Percentiles rank a stretch among this genome's conserved stretches.
Conservation (phyloP, 805 yeast species). For the Blastobotrys robertii region DNA sequence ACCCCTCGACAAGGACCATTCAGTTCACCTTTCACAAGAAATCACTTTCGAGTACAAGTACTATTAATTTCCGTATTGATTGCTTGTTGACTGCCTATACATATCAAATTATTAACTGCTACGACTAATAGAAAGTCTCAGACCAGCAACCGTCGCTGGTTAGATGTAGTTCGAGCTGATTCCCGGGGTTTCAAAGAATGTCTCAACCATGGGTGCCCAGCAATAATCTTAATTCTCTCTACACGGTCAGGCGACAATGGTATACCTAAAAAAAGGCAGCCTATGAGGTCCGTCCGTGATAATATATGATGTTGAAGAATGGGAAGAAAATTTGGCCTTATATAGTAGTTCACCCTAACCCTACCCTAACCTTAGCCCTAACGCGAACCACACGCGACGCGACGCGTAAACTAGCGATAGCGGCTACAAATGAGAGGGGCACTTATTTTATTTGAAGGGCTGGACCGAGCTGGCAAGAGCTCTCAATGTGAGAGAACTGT, state of each 20-base stretch:
- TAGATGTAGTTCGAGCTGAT: slow-evolving; percentile 28
- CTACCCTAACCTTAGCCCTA: too few species aligned
- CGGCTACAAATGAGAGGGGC: slow-evolving; percentile 53
- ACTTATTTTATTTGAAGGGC: slow-evolving; percentile 78
- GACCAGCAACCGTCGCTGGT: too few species aligned
- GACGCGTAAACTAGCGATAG: background rate
- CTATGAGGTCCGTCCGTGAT: slow-evolving; percentile 13
- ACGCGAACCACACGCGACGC: too few species aligned
- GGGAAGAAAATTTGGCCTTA: slow-evolving; percentile 3
- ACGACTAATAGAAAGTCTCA: too few species aligned
- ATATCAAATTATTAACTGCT: too few species aligned
- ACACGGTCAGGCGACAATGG: slow-evolving; percentile 11
- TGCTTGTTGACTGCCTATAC: too few species aligned
- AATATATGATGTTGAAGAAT: slow-evolving; percentile 12
- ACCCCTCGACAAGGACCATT: too few species aligned
- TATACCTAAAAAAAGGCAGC: background rate
- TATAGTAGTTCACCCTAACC: too few species aligned
- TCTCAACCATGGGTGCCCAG: slow-evolving; percentile 29
- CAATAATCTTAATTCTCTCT: slow-evolving; percentile 21
- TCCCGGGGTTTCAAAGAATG: slow-evolving; percentile 24
- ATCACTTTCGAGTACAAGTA: too few species aligned
- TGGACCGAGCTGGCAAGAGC: slow-evolving; percentile 91
- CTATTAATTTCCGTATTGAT: too few species aligned
- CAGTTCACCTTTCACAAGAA: too few species aligned
- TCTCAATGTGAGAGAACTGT: slow-evolving; percentile 54